Evolutionary conservation across 805 yeast species (phyloP).

Genomic region (Priceomyces melissophilus): DNA sequence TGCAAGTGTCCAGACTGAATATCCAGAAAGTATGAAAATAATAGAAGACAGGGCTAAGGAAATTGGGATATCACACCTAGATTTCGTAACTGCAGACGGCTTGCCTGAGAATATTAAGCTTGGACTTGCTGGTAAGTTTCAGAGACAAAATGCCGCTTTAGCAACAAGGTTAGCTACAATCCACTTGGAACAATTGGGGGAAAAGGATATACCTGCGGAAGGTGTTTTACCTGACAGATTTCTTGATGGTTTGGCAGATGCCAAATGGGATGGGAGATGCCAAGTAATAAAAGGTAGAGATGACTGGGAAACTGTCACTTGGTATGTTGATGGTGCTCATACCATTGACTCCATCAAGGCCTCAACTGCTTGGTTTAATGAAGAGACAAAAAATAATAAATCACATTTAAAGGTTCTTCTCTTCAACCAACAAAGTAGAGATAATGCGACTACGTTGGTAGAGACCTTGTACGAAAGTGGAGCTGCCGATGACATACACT

Average conservation of each 20-base stretch:
- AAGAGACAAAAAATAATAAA: conserved; percentile 9
- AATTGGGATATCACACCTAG: conserved; percentile 42
- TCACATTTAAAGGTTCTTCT: conserved; percentile 48
- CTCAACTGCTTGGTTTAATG: conserved; percentile 76
- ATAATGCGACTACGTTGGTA: conserved; percentile 62
- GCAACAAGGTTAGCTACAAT: conserved; percentile 69
- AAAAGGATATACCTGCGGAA: conserved; percentile 18
- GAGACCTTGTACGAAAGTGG: conserved; percentile 44
- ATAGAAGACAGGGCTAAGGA: conserved; percentile 69
- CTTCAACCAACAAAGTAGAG: conserved; percentile 94
- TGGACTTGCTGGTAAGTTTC: conserved; percentile 85
- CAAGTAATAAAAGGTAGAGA: conserved; percentile 57
- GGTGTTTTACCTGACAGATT: conserved; percentile 48
- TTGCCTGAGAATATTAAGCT: conserved; percentile 40
- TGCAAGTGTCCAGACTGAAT: conserved; percentile 53
- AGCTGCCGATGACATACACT: conserved; percentile 40
- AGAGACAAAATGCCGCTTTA: conserved; percentile 78
- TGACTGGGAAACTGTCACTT: conserved; percentile 46
- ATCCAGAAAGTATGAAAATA: conserved; percentile 50
- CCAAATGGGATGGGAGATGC: conserved; percentile 96
- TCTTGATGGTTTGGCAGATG: conserved; percentile 55
- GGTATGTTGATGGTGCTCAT: conserved; percentile 96
- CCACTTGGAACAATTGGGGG: conserved; percentile 52
- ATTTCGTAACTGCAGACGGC: conserved; percentile 46
- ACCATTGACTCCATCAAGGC: conserved; percentile 82